Evolutionary conservation across 345 rosid genomes (phyloP), one percentile per base, ranked within the genome.

Genomic region (Brassica incana): DNA sequence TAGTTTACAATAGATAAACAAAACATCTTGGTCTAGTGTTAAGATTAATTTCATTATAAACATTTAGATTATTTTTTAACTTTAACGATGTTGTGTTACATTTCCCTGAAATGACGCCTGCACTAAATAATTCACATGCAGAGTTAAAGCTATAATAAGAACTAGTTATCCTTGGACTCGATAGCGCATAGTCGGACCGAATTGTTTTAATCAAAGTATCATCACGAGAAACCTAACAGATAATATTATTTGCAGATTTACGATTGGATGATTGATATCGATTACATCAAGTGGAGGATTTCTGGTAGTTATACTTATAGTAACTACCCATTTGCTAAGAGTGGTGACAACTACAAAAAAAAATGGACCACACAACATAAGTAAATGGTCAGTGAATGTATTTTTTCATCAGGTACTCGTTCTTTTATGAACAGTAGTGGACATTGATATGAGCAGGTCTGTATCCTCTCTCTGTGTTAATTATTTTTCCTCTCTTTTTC

Each of bases 301-400:
- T 69, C 48, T 78, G 72, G 81, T 78, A 71, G 67, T 72, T 36
- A 36, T 36, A 36, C 43, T 15, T 48, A 20, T 23, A 52, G 56
- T 56, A 69, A 52, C 63, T 59, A 56, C 9, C 59, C 64, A 67
- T 29, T 66, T 66, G 10, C 59, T 71, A 50, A 25, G 29, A 33
- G 16, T 35, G 14, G 71, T 33, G 45, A 74, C 67, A 74, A 69
- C 6, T 67, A 70, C 30, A 12, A 45, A 52, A 38, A 10, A 32
- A 74, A 64, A 63, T 69, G 79, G 83, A 74, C 79, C 79, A 80
- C 83, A 75, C 62, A 69, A 74, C 83, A 70, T 75, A 80, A 75
- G 76, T 80, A 40, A 80, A 69, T 69, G 30, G 79, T 64, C 79
- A 80, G 83, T 80, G 83, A 75, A 80, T 63, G 69, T 79, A 74